phyloP scores from a whole-genome alignment of 495 filamentous ascomycete species.

The Aspergillus bertholletiae region DNA sequence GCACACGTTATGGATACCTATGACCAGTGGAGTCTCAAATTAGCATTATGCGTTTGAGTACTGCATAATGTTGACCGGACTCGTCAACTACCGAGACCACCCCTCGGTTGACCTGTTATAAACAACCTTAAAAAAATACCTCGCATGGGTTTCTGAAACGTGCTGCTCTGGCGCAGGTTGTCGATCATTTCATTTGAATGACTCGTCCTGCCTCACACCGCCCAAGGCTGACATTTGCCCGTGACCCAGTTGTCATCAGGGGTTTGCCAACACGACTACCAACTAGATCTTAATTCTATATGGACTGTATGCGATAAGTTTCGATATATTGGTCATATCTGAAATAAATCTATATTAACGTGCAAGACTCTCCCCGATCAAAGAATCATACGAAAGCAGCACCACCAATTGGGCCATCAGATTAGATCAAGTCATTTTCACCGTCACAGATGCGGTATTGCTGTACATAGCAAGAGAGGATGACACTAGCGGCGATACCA shows the following conservation, averaged over 20 bases:
- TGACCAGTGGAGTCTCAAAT: too few relatives aligned
- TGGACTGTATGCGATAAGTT: not conserved
- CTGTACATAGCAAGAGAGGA: slow-evolving; percentile 1
- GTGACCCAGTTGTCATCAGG: not conserved
- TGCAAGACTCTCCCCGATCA: not conserved
- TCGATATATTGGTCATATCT: not conserved
- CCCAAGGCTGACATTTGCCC: not conserved
- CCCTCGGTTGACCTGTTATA: not conserved
- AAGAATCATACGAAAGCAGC: not conserved
- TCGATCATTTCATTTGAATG: slow-evolving; percentile 1
- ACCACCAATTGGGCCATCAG: slow-evolving; percentile 29
- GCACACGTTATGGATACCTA: too few relatives aligned
- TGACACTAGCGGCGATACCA: slow-evolving; percentile 37
- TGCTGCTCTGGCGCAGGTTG: not conserved
- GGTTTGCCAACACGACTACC: not conserved
- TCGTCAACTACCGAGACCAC: not conserved
- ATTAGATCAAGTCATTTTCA: slow-evolving; percentile 57
- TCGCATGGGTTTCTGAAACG: not conserved
- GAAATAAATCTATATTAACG: not conserved
- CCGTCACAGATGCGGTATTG: slow-evolving; percentile 36
- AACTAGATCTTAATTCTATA: not conserved
- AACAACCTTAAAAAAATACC: not conserved
- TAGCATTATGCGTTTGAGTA: not conserved
- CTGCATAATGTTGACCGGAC: not conserved
- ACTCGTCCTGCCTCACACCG: not conserved